Base-by-base conservation (phyloP, 305 asterid species). In the Fraxinus latifolia region DNA sequence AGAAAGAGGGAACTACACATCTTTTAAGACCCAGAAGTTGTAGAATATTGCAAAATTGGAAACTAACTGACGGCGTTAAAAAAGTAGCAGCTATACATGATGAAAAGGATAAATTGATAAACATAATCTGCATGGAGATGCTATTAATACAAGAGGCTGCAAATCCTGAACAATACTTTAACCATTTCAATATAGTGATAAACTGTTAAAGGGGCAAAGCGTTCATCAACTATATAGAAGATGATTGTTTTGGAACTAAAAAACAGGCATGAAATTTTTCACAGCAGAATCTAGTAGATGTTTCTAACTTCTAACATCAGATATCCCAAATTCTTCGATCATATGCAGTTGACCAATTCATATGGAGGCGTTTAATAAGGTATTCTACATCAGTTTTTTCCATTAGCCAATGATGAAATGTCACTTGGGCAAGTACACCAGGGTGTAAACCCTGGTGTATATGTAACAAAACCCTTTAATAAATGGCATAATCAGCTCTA, bases 41-140 rank as follows among this genome's bases (percentile, higher is more conserved):
- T 29, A 60, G 42, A 6, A 25, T 77, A 19, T 19, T 77, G 74
- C 50, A 60, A 62, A 67, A 17, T 58, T 58, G 53, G 12, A 78
- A 76, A 86, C 78, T 78, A 62, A 76, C 77, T 67, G 42, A 37
- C 32, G 67, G 79, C 71, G 39, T 29, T 82, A 80, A 31, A 67
- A 53, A 47, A 77, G 75, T 73, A 44, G 55, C 67, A n/a, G 7
- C 36, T 23, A 74, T 76, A 29, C 70, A 74, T 79, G 80, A 42
- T 23, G 37, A 9, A 29, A 73, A 78, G 55, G 55, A 77, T 39
- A 50, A 60, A 12, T 14, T 78, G 67, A 76, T 73, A 7, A 37
- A 62, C 74, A 67, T 67, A 67, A 11, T 29, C 74, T 12, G 36
- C 74, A 67, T 27, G 37, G 74, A 67, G 7, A 25, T 67, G 29